Evolutionary conservation across 108 stramenopile genomes (phyloP).

Genomic region (Nitzschia inconspicua): DNA sequence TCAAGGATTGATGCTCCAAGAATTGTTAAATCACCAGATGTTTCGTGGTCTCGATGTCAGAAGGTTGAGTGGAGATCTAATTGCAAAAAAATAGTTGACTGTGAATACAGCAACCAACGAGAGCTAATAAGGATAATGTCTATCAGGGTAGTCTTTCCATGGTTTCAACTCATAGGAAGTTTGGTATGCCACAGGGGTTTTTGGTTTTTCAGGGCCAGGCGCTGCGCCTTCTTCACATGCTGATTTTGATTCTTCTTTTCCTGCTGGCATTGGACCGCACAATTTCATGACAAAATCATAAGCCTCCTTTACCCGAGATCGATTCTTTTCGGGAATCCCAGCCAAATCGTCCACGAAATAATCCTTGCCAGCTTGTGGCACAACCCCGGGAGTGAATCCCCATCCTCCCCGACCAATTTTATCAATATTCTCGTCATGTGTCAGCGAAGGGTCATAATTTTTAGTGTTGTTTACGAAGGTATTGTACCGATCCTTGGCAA

Average conservation of each 20-base stretch:
- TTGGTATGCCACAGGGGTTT: no score
- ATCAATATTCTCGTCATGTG: constrained; percentile 58
- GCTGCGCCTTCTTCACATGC: no score
- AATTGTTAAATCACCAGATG: no score
- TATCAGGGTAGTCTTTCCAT: constrained; percentile 75
- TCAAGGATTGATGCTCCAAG: no score
- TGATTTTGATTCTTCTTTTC: no score
- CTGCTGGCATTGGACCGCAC: constrained; percentile 25
- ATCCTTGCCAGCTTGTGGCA: constrained; percentile 43
- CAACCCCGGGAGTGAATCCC: constrained; percentile 61
- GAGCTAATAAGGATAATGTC: no score
- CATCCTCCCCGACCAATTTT: constrained; percentile 38
- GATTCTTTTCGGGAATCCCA: constrained; percentile 56
- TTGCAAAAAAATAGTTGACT: no score
- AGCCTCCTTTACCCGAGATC: constrained; percentile 46
- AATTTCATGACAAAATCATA: constrained; percentile 60
- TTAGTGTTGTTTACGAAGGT: constrained; percentile 40
- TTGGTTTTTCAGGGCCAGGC: no score
- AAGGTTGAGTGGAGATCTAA: no score
- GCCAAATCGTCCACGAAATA: constrained; percentile 52
- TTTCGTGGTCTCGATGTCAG: no score
- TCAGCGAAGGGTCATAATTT: constrained; percentile 52
- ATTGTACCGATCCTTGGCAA: constrained; percentile 69
- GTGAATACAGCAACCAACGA: no score
- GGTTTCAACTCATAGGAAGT: constrained; percentile 69